Base-by-base conservation (phyloP, 371 early-diverging fungal genomes). In the Gilbertella persicaria region DNA sequence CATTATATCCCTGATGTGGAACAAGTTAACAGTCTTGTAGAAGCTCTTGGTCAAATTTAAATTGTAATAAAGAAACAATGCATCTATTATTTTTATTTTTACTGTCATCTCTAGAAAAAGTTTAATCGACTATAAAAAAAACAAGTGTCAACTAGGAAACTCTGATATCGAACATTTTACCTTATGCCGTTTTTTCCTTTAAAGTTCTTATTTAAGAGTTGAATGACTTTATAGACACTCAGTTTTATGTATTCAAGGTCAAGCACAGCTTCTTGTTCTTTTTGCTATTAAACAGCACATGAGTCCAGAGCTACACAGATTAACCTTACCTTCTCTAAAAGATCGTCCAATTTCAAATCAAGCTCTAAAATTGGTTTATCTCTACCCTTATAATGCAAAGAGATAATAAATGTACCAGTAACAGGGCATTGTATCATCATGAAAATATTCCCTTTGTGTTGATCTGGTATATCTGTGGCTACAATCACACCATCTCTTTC, bases 191-290 rank as follows among this genome's bases (percentile, higher is more conserved):
- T 68, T 59, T 45, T 91, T 73, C 58, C 26, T 46, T 73, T 62
- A 43, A 78, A 78, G 2, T 71, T 69, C 40, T 71, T 74, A 24
- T 70, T 75, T 17, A 78, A 49, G 14, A 78, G 50, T 19, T 70
- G 62, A 13, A 78, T 33, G 5, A 67, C 67, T 36, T 69, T 78
- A 52, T 21, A 49, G 23, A 75, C 66, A 52, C 85, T 87, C 39
- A 97, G 75, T 62, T 92, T 92, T n/a, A 97, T 92, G 54, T 95
- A 97, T 69, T 96, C 95, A 6, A 96, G 82, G 67, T 96, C 96
- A 33, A 97, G 67, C 24, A 84, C 62, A 30, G 86, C 77, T 2
- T 91, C 83, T 29, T 93, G 90, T 51, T 92, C 88, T 67, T 94
- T 94, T 83, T 97, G 94, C 85, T 89, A 79, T 52, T 37, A n/a